These are phyloP conservation scores for Boletus sp. DNA, from an alignment of 768 basidiomycete genomes.

Conservation along the genomic window DNA sequence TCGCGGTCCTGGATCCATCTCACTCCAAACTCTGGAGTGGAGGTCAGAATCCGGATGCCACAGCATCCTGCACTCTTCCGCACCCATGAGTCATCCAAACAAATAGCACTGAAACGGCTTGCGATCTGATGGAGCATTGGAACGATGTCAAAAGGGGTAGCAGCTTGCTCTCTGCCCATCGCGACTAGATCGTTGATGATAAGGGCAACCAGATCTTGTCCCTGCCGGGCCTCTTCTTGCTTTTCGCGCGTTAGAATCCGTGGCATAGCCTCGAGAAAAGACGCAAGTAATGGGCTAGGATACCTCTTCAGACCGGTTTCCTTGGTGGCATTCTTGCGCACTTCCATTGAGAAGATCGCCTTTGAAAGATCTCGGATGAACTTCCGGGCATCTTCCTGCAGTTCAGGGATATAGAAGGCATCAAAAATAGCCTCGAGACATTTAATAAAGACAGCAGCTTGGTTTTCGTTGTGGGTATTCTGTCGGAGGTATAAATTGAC, in stretches of 20 bases:
- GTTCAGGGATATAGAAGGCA: slow-evolving; percentile 57
- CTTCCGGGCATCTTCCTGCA: slow-evolving; percentile 64
- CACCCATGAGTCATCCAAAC: slow-evolving; percentile 89
- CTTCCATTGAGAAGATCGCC: slow-evolving; percentile 72
- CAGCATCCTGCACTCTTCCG: slow-evolving; percentile 86
- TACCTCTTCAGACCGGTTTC: slow-evolving; percentile 52
- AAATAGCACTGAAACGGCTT: slow-evolving; percentile 78
- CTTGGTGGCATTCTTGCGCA: slow-evolving; percentile 56
- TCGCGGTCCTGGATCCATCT: slow-evolving; percentile 86
- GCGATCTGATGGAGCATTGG: slow-evolving; percentile 79
- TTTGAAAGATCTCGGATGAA: slow-evolving; percentile 70
- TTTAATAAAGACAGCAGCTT: slow-evolving; percentile 68
- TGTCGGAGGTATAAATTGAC: slow-evolving; percentile 31
- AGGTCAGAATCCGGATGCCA: slow-evolving; percentile 80
- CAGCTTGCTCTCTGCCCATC: slow-evolving; percentile 47
- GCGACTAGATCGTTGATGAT: slow-evolving; percentile 68
- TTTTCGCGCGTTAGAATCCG: slow-evolving; percentile 70
- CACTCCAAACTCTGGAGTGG: slow-evolving; percentile 65
- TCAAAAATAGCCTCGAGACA: slow-evolving; percentile 55
- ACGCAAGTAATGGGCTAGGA: slow-evolving; percentile 58
- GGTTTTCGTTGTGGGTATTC: slow-evolving; percentile 71
- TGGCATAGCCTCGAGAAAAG: slow-evolving; percentile 80
- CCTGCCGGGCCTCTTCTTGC: slow-evolving; percentile 55
- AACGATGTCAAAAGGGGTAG: slow-evolving; percentile 54
- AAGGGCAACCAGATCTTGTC: slow-evolving; percentile 56